Conservation (phyloP, 208 protist genomes). For the Leishmania gerbilli region DNA sequence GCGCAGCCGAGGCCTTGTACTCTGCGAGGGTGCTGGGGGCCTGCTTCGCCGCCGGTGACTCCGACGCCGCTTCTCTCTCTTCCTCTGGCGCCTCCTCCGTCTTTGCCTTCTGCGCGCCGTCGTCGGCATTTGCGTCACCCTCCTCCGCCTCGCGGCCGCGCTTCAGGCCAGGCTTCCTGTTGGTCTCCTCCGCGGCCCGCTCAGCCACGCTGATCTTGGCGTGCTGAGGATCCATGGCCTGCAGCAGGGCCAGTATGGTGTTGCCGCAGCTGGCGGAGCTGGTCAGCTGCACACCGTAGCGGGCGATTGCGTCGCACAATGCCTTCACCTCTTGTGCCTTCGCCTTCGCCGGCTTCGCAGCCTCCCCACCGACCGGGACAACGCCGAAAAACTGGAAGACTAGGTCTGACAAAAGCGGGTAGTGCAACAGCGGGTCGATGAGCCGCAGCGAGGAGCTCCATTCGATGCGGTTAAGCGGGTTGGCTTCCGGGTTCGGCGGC, state of each 20-base stretch:
- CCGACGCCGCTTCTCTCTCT: not conserved
- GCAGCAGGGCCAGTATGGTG: slow-evolving; percentile 52
- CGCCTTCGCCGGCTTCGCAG: slow-evolving; percentile 22
- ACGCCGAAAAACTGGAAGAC: slow-evolving; percentile 69
- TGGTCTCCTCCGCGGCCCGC: slow-evolving; percentile 18
- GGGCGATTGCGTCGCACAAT: slow-evolving; percentile 57
- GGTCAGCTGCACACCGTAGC: slow-evolving; percentile 51
- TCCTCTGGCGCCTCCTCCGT: slow-evolving; percentile 22
- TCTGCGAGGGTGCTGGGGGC: slow-evolving; percentile 31
- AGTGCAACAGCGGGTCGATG: slow-evolving; percentile 60
- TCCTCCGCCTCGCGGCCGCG: slow-evolving; percentile 38
- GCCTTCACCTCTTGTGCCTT: slow-evolving; percentile 59
- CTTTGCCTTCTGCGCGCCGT: slow-evolving; percentile 26
- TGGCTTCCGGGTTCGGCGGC: slow-evolving; percentile 19
- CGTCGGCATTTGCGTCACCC: slow-evolving; percentile 15
- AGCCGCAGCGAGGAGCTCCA: slow-evolving; percentile 33
- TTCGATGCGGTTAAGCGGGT: slow-evolving; percentile 29
- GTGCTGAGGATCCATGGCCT: slow-evolving; percentile 53
- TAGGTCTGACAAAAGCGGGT: slow-evolving; percentile 50
- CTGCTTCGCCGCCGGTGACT: not conserved
- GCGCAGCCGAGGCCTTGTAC: slow-evolving; percentile 35
- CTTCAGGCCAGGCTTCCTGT: slow-evolving; percentile 35
- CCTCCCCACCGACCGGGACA: slow-evolving; percentile 16
- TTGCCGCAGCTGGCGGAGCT: slow-evolving; percentile 60
- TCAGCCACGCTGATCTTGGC: slow-evolving; percentile 18